Percentiles rank a stretch among this genome's conserved stretches.
Evolutionary conservation across 2,329 filamentous ascomycete genomes (phyloP).

Genomic region (Pleomassaria siparia): DNA sequence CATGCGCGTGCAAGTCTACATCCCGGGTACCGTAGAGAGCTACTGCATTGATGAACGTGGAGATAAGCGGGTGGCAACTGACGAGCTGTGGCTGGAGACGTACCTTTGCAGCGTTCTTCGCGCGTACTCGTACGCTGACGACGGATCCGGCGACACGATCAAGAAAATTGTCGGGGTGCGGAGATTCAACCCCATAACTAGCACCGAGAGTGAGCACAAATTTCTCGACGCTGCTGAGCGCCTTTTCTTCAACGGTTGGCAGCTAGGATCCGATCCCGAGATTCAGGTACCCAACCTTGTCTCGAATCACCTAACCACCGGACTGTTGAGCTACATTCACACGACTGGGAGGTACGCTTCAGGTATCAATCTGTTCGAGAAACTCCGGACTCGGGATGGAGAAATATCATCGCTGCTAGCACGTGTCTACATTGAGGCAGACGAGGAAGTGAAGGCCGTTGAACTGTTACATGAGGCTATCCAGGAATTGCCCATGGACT

Average conservation of each 20-base stretch:
- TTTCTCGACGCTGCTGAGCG: constrained; percentile 93
- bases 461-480: constrained; percentile 84
- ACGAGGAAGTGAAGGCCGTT: constrained; percentile 96
- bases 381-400: constrained; percentile 83
- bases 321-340: constrained; percentile 89
- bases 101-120: constrained; percentile 93
- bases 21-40: constrained; percentile 93
- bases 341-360: constrained; percentile 94
- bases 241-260: constrained; percentile 93
- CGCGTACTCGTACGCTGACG: constrained; percentile 95
- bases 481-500: constrained; percentile 94
- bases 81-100: constrained; percentile 95
- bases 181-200: constrained; percentile 95
- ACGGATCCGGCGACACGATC: constrained; percentile 90
- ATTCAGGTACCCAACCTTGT: constrained; percentile 97
- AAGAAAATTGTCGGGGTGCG: constrained; percentile 97
- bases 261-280: constrained; percentile 92
- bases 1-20: constrained; percentile 97
- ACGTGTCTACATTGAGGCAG: constrained; percentile 88
- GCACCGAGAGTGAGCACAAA: constrained; percentile 95
- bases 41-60: constrained; percentile 97
- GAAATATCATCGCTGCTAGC: constrained; percentile 93
- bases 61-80: constrained; percentile 89
- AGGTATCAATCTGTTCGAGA: constrained; percentile 96
- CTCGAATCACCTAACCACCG: constrained; percentile 92